phyloP scores from a whole-genome alignment of 2,329 filamentous ascomycete species.

The Arthroderma uncinatum region DNA sequence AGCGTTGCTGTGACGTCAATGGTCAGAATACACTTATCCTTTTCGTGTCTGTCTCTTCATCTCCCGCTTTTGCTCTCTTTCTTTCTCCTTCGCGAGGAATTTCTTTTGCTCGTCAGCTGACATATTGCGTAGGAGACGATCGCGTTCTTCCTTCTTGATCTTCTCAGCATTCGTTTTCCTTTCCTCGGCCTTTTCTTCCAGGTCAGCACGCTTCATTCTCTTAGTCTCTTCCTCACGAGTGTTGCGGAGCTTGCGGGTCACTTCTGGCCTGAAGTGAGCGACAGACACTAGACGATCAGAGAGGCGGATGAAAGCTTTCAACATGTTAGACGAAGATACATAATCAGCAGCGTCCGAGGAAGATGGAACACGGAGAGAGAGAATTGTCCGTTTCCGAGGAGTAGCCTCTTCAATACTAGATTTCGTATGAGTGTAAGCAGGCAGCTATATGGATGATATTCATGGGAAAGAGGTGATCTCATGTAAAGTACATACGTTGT shows the following conservation, averaged over 20 bases:
- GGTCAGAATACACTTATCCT: slow-evolving; percentile 5
- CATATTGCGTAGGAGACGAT: slow-evolving; percentile 64
- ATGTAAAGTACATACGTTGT: slow-evolving; percentile 53
- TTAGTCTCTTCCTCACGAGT: slow-evolving; percentile 70
- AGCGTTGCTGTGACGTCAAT: neutral
- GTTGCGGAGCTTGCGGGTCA: slow-evolving; percentile 68
- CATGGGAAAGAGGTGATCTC: neutral
- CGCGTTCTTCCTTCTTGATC: slow-evolving; percentile 79
- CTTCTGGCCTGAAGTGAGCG: slow-evolving; percentile 83
- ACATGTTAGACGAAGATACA: slow-evolving; percentile 57
- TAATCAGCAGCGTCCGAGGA: slow-evolving; percentile 63
- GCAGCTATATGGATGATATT: neutral
- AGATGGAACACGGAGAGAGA: slow-evolving; percentile 57
- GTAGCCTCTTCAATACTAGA: slow-evolving; percentile 67
- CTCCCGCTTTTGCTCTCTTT: slow-evolving; percentile 55
- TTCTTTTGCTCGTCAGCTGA: slow-evolving; percentile 78
- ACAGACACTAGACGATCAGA: slow-evolving; percentile 64
- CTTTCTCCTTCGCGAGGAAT: slow-evolving; percentile 68
- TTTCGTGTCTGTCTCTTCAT: slow-evolving; percentile 53
- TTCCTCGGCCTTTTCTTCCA: slow-evolving; percentile 58
- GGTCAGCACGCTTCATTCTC: slow-evolving; percentile 66
- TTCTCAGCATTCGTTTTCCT: slow-evolving; percentile 42
- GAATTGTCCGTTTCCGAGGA: slow-evolving; percentile 75
- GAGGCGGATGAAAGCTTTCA: slow-evolving; percentile 72
- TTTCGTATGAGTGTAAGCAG: slow-evolving; percentile 3